Evolutionary conservation across 371 early-diverging fungal species (phyloP).

Genomic region (Haplosporangium sp.): DNA sequence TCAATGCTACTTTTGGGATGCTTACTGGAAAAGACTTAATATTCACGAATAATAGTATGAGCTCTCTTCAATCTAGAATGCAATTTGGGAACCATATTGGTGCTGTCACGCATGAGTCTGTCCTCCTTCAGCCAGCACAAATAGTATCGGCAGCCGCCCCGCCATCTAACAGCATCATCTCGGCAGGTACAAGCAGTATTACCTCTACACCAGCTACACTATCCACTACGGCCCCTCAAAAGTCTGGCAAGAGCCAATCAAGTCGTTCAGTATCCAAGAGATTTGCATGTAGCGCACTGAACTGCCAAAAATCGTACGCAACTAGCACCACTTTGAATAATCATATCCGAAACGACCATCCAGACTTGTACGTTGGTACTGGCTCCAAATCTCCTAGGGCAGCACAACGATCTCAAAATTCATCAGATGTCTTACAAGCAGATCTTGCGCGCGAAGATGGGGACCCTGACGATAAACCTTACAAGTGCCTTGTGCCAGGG

Average conservation of each 20-base stretch:
- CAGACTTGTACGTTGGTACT: conserved; percentile 10
- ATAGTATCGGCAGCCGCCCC: neutral
- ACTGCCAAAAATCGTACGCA: conserved; percentile 37
- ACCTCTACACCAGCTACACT: neutral
- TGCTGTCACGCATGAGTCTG: conserved; percentile 20
- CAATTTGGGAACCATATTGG: conserved; percentile 35
- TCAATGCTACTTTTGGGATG: conserved; percentile 9
- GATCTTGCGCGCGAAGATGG: conserved; percentile 10
- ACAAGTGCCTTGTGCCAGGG: conserved; percentile 46
- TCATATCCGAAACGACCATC: conserved; percentile 42
- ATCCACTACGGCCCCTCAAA: neutral
- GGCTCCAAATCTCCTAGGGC: neutral
- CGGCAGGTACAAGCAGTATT: neutral
- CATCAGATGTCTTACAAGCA: conserved; percentile 8
- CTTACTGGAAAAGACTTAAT: conserved; percentile 16
- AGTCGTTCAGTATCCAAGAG: conserved; percentile 19
- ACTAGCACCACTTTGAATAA: conserved; percentile 24
- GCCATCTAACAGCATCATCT: neutral
- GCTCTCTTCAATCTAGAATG: conserved; percentile 17
- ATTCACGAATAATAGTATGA: conserved; percentile 11
- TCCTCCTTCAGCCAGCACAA: conserved; percentile 7
- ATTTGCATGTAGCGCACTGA: conserved; percentile 17
- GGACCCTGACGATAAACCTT: conserved; percentile 13
- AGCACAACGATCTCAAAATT: conserved; percentile 1
- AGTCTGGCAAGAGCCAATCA: conserved; percentile 9